Conservation (phyloP, 2,329 filamentous ascomycete species). For the Ceratocystis colombiana region DNA sequence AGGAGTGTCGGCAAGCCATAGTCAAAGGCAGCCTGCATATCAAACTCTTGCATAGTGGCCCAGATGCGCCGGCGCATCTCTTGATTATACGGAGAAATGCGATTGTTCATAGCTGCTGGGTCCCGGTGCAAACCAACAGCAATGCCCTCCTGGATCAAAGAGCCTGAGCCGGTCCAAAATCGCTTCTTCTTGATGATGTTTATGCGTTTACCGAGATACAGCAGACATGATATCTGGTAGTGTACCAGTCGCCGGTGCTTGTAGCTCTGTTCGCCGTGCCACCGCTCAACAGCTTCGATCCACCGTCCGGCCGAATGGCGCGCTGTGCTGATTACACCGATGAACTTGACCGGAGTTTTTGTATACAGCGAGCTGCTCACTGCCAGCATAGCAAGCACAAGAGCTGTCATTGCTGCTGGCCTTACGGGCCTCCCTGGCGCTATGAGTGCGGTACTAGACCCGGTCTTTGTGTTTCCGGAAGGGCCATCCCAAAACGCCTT, state of each 20-base stretch:
- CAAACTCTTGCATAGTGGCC: constrained; percentile 52
- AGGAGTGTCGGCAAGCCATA: constrained; percentile 50
- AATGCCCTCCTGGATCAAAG: constrained; percentile 48
- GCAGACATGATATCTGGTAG: constrained; percentile 49
- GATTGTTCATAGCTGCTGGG: constrained; percentile 45
- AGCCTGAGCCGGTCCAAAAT: constrained; percentile 49
- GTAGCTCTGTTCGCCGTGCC: constrained; percentile 47
- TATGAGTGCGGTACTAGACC: background rate
- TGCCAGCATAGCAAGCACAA: constrained; percentile 50
- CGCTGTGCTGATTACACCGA: constrained; percentile 47
- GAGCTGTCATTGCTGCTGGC: constrained; percentile 45
- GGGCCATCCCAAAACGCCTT: constrained; percentile 44
- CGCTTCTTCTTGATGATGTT: constrained; percentile 57
- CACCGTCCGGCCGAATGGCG: constrained; percentile 46
- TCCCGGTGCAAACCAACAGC: constrained; percentile 51
- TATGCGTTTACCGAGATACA: constrained; percentile 52
- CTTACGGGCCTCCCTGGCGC: constrained; percentile 31
- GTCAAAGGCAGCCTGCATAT: constrained; percentile 52
- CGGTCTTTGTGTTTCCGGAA: constrained; percentile 24
- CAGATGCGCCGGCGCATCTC: constrained; percentile 53
- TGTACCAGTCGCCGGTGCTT: constrained; percentile 52
- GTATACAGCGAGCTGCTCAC: constrained; percentile 49
- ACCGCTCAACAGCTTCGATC: constrained; percentile 47
- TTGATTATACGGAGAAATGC: constrained; percentile 49
- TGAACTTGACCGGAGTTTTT: constrained; percentile 44